Conservation (phyloP, 2,329 filamentous ascomycete genomes). For the Knoxdaviesia proteae region DNA sequence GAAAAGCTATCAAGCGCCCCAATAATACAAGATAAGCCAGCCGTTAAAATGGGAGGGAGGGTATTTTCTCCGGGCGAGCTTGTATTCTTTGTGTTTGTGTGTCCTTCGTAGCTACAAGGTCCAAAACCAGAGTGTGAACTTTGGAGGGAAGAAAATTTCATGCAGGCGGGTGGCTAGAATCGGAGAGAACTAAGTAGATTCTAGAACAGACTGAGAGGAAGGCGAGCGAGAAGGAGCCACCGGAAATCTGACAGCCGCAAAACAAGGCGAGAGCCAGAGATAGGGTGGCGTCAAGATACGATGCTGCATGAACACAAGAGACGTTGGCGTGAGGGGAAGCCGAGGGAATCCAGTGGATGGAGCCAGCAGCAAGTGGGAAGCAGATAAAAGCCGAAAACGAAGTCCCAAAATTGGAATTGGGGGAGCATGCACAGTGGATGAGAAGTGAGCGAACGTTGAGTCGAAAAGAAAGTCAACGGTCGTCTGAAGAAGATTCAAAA, state of each 20-base stretch:
- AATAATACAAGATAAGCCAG: not conserved
- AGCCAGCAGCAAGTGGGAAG: not conserved
- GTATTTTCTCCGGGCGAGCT: too few relatives aligned
- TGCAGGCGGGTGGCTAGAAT: too few relatives aligned
- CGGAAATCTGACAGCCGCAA: too few relatives aligned
- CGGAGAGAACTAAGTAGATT: too few relatives aligned
- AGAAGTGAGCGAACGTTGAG: not conserved
- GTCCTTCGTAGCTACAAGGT: not conserved
- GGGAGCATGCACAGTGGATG: not conserved
- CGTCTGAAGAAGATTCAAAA: too few relatives aligned
- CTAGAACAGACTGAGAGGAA: too few relatives aligned
- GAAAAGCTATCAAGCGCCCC: not conserved
- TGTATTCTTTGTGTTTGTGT: not conserved
- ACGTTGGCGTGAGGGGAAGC: not conserved
- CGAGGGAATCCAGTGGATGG: not conserved
- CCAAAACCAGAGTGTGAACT: too few relatives aligned
- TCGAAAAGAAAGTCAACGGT: too few relatives aligned
- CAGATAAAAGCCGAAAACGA: not conserved
- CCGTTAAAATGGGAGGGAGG: not conserved
- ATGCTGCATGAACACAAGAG: not conserved
- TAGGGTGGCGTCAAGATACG: not conserved
- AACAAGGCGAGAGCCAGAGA: not conserved
- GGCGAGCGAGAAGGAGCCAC: too few relatives aligned
- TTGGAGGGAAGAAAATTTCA: too few relatives aligned
- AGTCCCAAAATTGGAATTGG: too few relatives aligned